phyloP scores from a whole-genome alignment of 106 monocot genomes.

The Dioscorea zingiberensis region DNA sequence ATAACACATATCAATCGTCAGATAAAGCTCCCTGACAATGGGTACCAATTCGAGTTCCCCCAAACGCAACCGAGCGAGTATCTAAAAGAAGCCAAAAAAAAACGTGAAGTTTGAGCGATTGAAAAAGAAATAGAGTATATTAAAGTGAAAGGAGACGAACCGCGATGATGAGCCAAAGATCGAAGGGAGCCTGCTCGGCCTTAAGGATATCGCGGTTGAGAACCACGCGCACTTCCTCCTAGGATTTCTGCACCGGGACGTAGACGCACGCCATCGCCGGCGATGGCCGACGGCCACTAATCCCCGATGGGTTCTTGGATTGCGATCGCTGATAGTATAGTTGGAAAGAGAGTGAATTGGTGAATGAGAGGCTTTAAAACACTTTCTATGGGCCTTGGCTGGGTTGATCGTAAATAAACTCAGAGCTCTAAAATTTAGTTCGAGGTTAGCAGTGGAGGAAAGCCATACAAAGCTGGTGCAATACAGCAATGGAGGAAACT shows the following conservation, averaged over 20 bases:
- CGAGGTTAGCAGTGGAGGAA: no score
- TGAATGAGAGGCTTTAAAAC: no score
- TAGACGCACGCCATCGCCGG: slow-evolving; percentile 60
- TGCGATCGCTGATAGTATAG: no score
- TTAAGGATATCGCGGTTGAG: slow-evolving; percentile 96
- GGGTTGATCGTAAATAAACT: no score
- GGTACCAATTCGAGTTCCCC: background rate
- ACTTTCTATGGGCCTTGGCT: no score
- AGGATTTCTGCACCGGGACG: slow-evolving; percentile 86
- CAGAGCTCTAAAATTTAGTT: no score
- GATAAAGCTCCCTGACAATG: background rate
- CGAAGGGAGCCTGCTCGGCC: slow-evolving; percentile 95
- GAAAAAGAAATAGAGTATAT: background rate
- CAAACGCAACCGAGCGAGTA: background rate
- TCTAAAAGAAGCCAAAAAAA: background rate
- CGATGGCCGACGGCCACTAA: background rate
- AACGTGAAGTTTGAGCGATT: background rate
- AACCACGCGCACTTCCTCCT: slow-evolving; percentile 87
- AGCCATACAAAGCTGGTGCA: no score
- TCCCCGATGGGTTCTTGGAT: no score
- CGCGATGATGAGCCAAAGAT: slow-evolving; percentile 95
- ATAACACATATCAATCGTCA: background rate
- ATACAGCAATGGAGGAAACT: no score
- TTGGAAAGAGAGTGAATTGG: no score
- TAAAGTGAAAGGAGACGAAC: slow-evolving; percentile 20